phyloP scores from a whole-genome alignment of 352 stramenopile genomes.

The Globisporangium camurandrum region DNA sequence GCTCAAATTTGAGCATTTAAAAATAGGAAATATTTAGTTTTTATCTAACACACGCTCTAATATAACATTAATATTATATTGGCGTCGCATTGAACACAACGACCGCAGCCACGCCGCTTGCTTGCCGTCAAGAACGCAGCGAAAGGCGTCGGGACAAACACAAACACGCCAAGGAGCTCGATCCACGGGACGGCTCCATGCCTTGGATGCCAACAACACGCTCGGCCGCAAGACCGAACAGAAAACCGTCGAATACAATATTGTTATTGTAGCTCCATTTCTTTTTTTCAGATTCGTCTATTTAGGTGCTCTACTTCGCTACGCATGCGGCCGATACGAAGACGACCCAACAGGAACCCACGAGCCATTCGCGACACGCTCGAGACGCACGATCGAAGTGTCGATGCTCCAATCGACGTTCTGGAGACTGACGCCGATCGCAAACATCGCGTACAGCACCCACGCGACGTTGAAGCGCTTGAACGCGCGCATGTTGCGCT shows the following conservation, averaged over 20 bases:
- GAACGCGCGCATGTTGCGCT: constrained; percentile 88
- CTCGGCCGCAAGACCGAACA: no score
- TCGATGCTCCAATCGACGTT: constrained; percentile 47
- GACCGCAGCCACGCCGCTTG: no score
- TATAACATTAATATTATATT: background rate
- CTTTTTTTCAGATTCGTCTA: background rate
- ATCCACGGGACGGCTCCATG: no score
- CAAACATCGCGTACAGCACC: constrained; percentile 82
- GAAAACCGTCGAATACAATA: no score
- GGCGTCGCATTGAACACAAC: no score
- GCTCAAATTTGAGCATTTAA: background rate
- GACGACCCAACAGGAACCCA: constrained; percentile 11
- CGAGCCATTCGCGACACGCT: constrained; percentile 18
- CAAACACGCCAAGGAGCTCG: no score
- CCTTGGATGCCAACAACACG: no score
- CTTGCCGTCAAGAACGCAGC: no score
- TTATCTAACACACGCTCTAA: no score
- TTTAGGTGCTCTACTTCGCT: background rate
- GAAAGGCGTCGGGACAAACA: no score
- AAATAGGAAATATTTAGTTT: background rate
- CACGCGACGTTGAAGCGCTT: constrained; percentile 82
- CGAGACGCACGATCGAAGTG: constrained; percentile 25
- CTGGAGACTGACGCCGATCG: constrained; percentile 49
- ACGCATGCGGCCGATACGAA: background rate
- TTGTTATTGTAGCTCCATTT: no score